These are phyloP conservation scores for Ambispora gerdemannii DNA, from an alignment of 192 early-diverging fungal genomes.

Conservation along the genomic window DNA sequence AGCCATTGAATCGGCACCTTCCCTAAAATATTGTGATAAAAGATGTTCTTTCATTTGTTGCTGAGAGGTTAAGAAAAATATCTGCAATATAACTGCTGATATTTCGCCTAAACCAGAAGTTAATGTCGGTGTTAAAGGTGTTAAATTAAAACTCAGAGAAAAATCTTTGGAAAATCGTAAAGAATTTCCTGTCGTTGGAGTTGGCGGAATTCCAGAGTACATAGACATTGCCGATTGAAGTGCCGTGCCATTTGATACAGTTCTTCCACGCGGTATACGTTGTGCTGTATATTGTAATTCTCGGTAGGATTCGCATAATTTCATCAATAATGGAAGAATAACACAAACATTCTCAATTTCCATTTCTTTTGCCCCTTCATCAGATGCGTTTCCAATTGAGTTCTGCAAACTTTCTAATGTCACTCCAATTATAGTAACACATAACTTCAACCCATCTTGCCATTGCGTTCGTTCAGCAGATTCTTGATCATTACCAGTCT, in stretches of 20 bases:
- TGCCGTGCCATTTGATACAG: conserved; percentile 10
- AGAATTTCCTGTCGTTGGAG: not conserved
- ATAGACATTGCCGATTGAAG: conserved; percentile 2
- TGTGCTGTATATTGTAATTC: conserved; percentile 11
- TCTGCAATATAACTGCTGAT: conserved; percentile 22
- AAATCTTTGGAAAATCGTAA: conserved; percentile 16
- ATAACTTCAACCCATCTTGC: conserved; percentile 43
- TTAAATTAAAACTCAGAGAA: not conserved
- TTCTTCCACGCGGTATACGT: not conserved
- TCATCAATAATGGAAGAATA: conserved; percentile 24
- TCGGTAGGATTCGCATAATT: conserved; percentile 28
- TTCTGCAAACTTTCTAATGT: conserved; percentile 39
- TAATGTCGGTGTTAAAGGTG: not conserved
- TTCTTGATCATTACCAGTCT: conserved; percentile 16
- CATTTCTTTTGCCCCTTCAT: not conserved
- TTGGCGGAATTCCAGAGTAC: not conserved
- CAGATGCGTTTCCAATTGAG: conserved; percentile 6
- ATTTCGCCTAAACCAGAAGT: conserved; percentile 27
- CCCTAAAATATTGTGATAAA: conserved; percentile 20
- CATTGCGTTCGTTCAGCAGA: conserved; percentile 37
- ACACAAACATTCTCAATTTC: conserved; percentile 29
- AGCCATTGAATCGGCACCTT: conserved; percentile 24
- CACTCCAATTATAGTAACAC: conserved; percentile 38
- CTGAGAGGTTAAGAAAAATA: conserved; percentile 26
- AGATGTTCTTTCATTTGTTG: conserved; percentile 28